Evolutionary conservation across 169 alveolate genomes (phyloP), one percentile per base, ranked within the genome.

Genomic region (Plasmodium yoelii): DNA sequence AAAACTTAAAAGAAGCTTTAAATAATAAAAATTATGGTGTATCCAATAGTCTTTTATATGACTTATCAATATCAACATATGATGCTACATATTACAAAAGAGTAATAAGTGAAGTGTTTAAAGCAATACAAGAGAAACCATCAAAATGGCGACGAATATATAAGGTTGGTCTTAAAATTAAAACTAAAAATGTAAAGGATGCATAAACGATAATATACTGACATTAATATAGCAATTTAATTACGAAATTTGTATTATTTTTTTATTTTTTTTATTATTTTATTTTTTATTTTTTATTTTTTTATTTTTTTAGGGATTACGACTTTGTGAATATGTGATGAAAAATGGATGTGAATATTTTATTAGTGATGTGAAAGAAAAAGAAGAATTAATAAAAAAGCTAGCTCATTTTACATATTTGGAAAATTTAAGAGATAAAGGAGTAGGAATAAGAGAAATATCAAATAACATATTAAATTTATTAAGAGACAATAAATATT

Each of bases 111-210:
- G 90, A 80, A 51, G 72, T 80, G 8, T 80, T 80, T 28, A 80
- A 80, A 73, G 90, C 90, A 0, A 80, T 80, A 24, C 90, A 80
- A 59, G 90, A 80, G 49, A 80, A 80, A 26, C 90, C 90, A 24
- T 64, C 77, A 10, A 80, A 56, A 65, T 80, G 90, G 90, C 53
- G 90, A 47, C 65, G 90, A 53, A 80, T 80, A 65, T 80, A 80
- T 19, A 80, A 80, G 49, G 90, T 80, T 19, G 55, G 72, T 51
- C 15, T 47, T 9, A 5, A 39, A 8, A 0, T 6, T 39, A 18
- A 19, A 51, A 15, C 59, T 3, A 15, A 13, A 0, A 15, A 3
- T 15, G 8, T 8, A 15, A 51, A 51, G 7, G 6, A 51, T 15
- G 22, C 0, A 34, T 34, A 34, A 34, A 34, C 4, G 5, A 34